A percentile compares a stretch with the other conserved stretches of the same genome.
phyloP scores from a whole-genome alignment of 2,329 filamentous ascomycete genomes.

The Pestalotiopsis sp. region DNA sequence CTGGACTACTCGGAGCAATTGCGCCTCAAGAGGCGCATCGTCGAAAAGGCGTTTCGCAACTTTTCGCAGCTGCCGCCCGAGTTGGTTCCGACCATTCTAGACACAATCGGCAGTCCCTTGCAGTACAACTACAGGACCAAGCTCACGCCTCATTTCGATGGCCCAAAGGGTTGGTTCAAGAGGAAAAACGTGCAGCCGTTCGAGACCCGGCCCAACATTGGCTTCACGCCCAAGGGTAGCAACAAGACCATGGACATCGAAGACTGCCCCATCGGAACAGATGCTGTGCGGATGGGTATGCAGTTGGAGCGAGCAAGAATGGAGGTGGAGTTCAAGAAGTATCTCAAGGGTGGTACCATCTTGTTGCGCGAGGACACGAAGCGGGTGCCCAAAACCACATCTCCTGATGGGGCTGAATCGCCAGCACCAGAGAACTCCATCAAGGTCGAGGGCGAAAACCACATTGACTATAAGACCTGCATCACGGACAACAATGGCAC shows the following conservation, averaged over 20 bases:
- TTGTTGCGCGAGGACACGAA: conserved; percentile 84
- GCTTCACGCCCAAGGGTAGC: conserved; percentile 87
- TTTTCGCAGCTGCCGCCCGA: conserved; percentile 83
- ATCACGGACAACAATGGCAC: conserved; percentile 83
- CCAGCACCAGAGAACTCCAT: conserved; percentile 40
- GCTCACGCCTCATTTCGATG: conserved; percentile 94
- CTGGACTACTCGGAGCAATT: conserved; percentile 87
- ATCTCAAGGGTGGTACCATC: conserved; percentile 82
- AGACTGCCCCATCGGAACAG: conserved; percentile 93
- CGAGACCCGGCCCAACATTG: conserved; percentile 73
- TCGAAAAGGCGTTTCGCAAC: conserved; percentile 89
- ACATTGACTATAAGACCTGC: conserved; percentile 83
- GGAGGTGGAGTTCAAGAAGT: conserved; percentile 68
- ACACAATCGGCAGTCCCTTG: conserved; percentile 88
- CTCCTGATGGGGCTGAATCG: conserved; percentile 7
- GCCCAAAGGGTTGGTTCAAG: conserved; percentile 62
- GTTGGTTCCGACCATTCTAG: conserved; percentile 73
- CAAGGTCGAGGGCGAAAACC: conserved; percentile 57
- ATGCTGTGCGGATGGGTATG: conserved; percentile 80
- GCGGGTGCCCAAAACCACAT: conserved; percentile 58
- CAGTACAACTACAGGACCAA: conserved; percentile 96
- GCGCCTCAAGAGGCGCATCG: conserved; percentile 78
- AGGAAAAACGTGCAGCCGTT: conserved; percentile 49
- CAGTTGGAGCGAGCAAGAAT: conserved; percentile 78
- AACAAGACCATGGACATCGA: conserved; percentile 88